A percentile compares a stretch with the other conserved stretches of the same genome.
phyloP scores from a whole-genome alignment of 1,139 yeast genomes.

The Candida anutae region DNA sequence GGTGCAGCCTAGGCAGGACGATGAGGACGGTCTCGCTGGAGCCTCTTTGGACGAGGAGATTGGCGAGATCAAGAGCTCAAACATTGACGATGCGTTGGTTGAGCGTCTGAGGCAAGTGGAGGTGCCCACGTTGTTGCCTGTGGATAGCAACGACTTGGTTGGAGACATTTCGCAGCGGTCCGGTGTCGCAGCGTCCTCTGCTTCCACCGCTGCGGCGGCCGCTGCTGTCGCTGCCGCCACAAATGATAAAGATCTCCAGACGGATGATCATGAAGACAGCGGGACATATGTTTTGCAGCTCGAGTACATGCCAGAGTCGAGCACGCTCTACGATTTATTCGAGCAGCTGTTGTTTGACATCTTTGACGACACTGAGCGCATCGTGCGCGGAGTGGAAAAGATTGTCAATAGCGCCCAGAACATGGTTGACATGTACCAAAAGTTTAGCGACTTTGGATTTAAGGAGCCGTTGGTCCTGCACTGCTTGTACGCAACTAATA shows the following conservation, averaged over 20 bases:
- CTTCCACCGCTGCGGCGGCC: not conserved
- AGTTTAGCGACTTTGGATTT: constrained; percentile 17
- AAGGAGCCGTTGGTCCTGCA: constrained; percentile 20
- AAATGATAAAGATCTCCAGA: not conserved
- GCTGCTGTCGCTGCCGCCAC: not conserved
- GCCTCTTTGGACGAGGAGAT: constrained; percentile 35
- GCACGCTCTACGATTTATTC: constrained; percentile 1
- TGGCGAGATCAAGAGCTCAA: constrained; percentile 28
- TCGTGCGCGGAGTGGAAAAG: constrained; percentile 1
- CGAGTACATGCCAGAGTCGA: constrained; percentile 1
- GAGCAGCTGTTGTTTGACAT: constrained; percentile 1
- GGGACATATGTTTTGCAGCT: not conserved
- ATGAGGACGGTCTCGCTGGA: too few species aligned
- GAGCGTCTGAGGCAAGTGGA: not conserved
- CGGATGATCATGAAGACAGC: not conserved
- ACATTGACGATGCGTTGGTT: constrained; percentile 24
- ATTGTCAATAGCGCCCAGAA: constrained; percentile 2
- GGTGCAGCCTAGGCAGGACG: constrained; percentile 6
- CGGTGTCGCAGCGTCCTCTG: not conserved
- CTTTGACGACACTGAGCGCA: constrained; percentile 1
- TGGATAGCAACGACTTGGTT: constrained; percentile 3
- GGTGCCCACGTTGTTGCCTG: constrained; percentile 3
- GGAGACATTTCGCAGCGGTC: not conserved
- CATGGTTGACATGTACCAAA: constrained; percentile 8
- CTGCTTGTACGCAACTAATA: constrained; percentile 19